These are phyloP conservation scores for Scleroderma citrinum DNA, from an alignment of 768 basidiomycete species.

Conservation along the genomic window DNA sequence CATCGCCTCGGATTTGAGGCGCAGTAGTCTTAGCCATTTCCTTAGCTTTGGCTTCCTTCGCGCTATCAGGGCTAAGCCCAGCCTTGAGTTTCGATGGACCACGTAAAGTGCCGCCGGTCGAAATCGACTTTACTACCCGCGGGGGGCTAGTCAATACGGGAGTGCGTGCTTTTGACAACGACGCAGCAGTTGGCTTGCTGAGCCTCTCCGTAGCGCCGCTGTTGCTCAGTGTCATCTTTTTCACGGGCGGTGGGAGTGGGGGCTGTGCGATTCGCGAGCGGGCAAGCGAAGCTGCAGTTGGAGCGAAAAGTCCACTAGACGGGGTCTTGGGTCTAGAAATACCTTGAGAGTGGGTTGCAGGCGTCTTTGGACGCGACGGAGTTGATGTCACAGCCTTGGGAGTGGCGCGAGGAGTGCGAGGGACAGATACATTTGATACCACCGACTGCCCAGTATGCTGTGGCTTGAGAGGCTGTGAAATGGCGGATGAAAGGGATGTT, in stretches of 20 bases:
- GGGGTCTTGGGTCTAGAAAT: slow-evolving; percentile 51
- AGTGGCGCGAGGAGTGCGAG: slow-evolving; percentile 19
- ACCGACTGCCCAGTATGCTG: slow-evolving; percentile 40
- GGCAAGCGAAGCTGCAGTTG: slow-evolving; percentile 79
- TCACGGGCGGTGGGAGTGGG: slow-evolving; percentile 41
- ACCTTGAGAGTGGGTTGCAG: slow-evolving; percentile 15
- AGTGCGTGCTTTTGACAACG: slow-evolving; percentile 55
- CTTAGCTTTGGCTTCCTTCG: slow-evolving; percentile 17
- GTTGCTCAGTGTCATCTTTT: slow-evolving; percentile 50
- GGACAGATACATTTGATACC: slow-evolving; percentile 25
- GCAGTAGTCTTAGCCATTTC: slow-evolving; percentile 13
- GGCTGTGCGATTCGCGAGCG: slow-evolving; percentile 51
- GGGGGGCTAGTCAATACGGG: slow-evolving; percentile 16
- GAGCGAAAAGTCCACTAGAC: slow-evolving; percentile 66
- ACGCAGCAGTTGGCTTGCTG: slow-evolving; percentile 80
- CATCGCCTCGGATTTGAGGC: slow-evolving; percentile 12
- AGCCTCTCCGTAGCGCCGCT: slow-evolving; percentile 59
- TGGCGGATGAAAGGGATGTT: slow-evolving; percentile 30
- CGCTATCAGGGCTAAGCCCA: slow-evolving; percentile 21
- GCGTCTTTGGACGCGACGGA: slow-evolving; percentile 34
- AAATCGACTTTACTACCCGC: slow-evolving; percentile 24
- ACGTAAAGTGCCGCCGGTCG: slow-evolving; percentile 25
- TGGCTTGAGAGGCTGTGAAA: slow-evolving; percentile 31
- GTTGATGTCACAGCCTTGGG: slow-evolving; percentile 28
- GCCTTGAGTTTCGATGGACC: slow-evolving; percentile 24